A percentile compares a stretch with the other conserved stretches of the same genome.
These are phyloP conservation scores for Scheffersomyces segobiensis DNA, from an alignment of 1,139 yeast species.

Conservation along the genomic window DNA sequence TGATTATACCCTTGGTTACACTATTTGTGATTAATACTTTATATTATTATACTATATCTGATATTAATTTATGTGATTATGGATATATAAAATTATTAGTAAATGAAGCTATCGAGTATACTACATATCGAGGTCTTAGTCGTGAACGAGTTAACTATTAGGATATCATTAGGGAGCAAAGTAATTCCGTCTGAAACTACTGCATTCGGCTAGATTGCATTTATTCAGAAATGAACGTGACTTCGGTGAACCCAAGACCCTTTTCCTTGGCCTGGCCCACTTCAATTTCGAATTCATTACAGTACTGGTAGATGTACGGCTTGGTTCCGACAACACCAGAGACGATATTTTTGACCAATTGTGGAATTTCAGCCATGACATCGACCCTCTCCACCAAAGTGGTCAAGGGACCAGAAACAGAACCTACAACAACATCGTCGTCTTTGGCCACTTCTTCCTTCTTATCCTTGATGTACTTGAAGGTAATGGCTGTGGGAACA, in stretches of 20 bases:
- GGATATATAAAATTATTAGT: background rate
- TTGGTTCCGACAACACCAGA: conserved; percentile 94
- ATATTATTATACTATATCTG: too few relatives aligned
- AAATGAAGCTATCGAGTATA: background rate
- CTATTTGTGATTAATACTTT: too few relatives aligned
- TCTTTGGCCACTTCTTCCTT: conserved; percentile 29
- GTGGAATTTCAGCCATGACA: conserved; percentile 96
- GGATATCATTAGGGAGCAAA: background rate
- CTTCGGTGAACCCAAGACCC: conserved; percentile 79
- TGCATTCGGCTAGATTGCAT: background rate
- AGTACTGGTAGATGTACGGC: conserved; percentile 92
- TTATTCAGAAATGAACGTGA: conserved; percentile 67
- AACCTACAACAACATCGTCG: conserved; percentile 35
- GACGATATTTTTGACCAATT: conserved; percentile 88
- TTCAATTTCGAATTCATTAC: conserved; percentile 51
- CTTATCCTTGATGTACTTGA: conserved; percentile 52
- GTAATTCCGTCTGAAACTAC: background rate
- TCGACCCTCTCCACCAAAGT: conserved; percentile 85
- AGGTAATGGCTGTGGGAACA: conserved; percentile 69
- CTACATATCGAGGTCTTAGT: background rate
- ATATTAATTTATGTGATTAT: background rate
- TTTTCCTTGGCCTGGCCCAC: conserved; percentile 47
- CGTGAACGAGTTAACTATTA: background rate
- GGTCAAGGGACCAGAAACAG: conserved; percentile 54
- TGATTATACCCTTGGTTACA: too few relatives aligned